Evolutionary conservation across 164 flowering plant genomes (phyloP).

Genomic region (Vitis riparia): DNA sequence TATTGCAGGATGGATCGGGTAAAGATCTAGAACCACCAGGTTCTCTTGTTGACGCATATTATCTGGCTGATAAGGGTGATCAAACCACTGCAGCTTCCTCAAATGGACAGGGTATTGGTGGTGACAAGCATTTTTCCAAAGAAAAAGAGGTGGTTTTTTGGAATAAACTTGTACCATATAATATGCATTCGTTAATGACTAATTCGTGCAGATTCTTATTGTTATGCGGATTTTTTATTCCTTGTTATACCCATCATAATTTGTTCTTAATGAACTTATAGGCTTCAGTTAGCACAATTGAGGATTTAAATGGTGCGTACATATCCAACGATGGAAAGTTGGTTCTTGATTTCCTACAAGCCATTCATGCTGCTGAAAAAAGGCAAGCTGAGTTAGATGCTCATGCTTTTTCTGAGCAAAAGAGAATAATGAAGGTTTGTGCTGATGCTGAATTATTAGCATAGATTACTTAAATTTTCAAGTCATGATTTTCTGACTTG

Average conservation of each 20-base stretch:
- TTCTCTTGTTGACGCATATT: conserved; percentile 65
- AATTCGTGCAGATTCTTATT: background rate
- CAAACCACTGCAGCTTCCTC: conserved; percentile 21
- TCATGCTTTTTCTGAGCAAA: conserved; percentile 65
- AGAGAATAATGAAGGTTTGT: conserved; percentile 71
- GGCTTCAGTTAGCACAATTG: conserved; percentile 34
- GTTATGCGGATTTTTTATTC: background rate
- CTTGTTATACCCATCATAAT: no score
- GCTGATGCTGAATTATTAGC: background rate
- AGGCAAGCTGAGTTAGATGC: conserved; percentile 91
- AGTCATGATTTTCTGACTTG: background rate
- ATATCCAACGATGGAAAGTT: conserved; percentile 69
- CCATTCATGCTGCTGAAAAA: conserved; percentile 89
- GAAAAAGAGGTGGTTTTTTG: conserved; percentile 45
- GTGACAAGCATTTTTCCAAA: conserved; percentile 11
- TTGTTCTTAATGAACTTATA: conserved; percentile 15
- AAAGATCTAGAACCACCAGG: conserved; percentile 28
- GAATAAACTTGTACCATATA: background rate
- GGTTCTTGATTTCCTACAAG: conserved; percentile 83
- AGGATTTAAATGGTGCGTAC: conserved; percentile 45
- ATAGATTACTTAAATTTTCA: background rate
- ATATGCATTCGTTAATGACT: background rate
- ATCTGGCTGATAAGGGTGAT: conserved; percentile 39
- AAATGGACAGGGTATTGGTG: conserved; percentile 17
- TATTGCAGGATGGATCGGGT: conserved; percentile 42